phyloP scores from a whole-genome alignment of 768 basidiomycete species.

The Hydnomerulius pinastri region DNA sequence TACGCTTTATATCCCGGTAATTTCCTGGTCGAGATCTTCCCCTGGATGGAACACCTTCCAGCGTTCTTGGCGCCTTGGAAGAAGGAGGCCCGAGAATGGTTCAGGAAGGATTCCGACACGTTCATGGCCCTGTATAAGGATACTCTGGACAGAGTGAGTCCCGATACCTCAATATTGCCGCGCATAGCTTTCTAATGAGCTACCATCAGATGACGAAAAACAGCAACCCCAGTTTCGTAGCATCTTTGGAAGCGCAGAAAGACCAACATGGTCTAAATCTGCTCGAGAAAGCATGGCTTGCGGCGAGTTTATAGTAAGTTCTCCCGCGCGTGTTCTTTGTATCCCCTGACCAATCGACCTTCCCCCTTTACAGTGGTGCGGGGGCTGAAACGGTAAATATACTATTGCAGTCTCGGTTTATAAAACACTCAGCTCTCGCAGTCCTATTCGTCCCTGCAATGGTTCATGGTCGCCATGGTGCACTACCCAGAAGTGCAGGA shows the following conservation, averaged over 20 bases:
- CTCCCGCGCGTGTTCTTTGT: neutral
- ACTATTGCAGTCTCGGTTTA: neutral
- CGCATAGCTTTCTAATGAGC: neutral
- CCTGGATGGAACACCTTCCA: constrained; percentile 35
- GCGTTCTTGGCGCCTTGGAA: constrained; percentile 32
- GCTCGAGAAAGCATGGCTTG: constrained; percentile 18
- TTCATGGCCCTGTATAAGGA: constrained; percentile 22
- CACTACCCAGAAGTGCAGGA: constrained; percentile 27
- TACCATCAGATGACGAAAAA: constrained; percentile 1
- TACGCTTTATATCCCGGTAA: constrained; percentile 38
- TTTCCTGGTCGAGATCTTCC: constrained; percentile 39
- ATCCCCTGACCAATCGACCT: neutral
- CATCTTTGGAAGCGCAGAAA: constrained; percentile 9
- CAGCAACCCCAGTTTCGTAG: constrained; percentile 7
- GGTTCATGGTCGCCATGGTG: constrained; percentile 28
- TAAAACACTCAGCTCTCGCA: constrained; percentile 15
- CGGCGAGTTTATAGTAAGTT: constrained; percentile 14
- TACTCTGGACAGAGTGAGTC: neutral
- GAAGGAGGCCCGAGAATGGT: constrained; percentile 22
- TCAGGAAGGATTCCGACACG: constrained; percentile 21
- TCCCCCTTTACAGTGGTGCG: neutral
- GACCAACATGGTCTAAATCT: constrained; percentile 5
- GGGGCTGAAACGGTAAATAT: constrained; percentile 18
- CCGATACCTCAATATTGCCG: neutral
- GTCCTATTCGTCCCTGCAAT: constrained; percentile 2